Conservation (phyloP, 2,329 filamentous ascomycete genomes). For the Nemania bipapillata region DNA sequence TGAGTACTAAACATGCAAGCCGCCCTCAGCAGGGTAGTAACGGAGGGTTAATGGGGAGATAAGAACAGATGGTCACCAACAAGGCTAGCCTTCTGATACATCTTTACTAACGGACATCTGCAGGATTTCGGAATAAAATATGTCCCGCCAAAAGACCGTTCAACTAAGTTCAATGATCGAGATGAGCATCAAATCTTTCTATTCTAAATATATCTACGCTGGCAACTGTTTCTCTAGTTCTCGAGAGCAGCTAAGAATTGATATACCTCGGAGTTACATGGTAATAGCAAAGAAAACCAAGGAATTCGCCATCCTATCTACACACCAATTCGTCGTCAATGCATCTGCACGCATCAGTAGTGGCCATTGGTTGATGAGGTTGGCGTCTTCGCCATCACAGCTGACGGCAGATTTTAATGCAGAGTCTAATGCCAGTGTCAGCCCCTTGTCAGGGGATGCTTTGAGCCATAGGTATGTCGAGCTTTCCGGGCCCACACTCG, state of each 20-base stretch:
- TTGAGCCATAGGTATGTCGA: background rate
- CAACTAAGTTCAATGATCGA: conserved; percentile 13
- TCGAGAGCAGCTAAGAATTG: background rate
- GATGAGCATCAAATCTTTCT: background rate
- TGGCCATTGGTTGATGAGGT: conserved; percentile 4
- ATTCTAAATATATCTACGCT: conserved; percentile 2
- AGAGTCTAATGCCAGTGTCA: background rate
- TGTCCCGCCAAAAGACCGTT: background rate
- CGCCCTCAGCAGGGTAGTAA: conserved; percentile 1
- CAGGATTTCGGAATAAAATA: background rate
- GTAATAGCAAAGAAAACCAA: background rate
- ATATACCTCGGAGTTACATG: background rate
- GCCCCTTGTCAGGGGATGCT: background rate
- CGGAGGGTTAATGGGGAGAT: background rate
- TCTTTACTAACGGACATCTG: background rate
- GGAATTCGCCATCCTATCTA: background rate
- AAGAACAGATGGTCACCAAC: background rate
- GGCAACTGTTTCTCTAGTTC: background rate
- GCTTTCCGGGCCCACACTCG: background rate
- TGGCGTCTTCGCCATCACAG: conserved; percentile 6
- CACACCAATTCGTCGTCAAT: background rate
- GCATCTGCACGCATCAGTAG: background rate
- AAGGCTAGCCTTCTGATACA: background rate
- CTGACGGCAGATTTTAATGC: conserved; percentile 29
- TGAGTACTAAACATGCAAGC: background rate